Percentiles rank a stretch among this genome's conserved stretches.
Evolutionary conservation across 805 yeast genomes (phyloP).

Genomic region (Vanderwaltozyma verrucispora): DNA sequence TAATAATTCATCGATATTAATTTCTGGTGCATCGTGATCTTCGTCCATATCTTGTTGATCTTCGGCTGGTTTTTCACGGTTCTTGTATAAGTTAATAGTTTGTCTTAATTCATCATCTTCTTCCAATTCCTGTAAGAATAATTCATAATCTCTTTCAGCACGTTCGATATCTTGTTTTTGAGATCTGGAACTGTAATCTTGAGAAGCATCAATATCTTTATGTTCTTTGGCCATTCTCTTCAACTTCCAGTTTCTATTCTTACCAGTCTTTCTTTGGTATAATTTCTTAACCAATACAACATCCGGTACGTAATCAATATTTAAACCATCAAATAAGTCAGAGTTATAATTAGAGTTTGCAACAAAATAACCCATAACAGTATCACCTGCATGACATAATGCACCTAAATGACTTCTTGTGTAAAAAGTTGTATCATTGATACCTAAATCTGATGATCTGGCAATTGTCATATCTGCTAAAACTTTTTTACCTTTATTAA

Average conservation of each 20-base stretch:
- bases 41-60: constrained; percentile 36
- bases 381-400: constrained; percentile 92
- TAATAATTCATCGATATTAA: constrained; percentile 82
- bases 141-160: constrained; percentile 90
- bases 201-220: constrained; percentile 72
- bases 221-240: constrained; percentile 98
- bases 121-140: constrained; percentile 93
- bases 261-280: constrained; percentile 70
- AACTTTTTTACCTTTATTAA: constrained; percentile 62
- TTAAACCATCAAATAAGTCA: constrained; percentile 65
- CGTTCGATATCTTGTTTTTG: constrained; percentile 83
- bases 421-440: constrained; percentile 71
- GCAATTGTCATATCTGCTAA: constrained; percentile 88
- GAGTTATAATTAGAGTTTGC: constrained; percentile 82
- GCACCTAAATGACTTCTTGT: constrained; percentile 91
- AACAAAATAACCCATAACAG: constrained; percentile 83
- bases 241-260: constrained; percentile 78
- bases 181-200: constrained; percentile 48
- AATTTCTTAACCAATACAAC: constrained; percentile 82
- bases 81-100: constrained; percentile 80
- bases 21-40: constrained; percentile 72
- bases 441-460: constrained; percentile 81
- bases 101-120: constrained; percentile 93
- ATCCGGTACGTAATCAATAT: constrained; percentile 61
- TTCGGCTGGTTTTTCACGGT: constrained; percentile 20